A percentile compares a stretch with the other conserved stretches of the same genome.
These are phyloP conservation scores for Isochrysis galbana DNA, from an alignment of 78 protist genomes.

Conservation along the genomic window DNA sequence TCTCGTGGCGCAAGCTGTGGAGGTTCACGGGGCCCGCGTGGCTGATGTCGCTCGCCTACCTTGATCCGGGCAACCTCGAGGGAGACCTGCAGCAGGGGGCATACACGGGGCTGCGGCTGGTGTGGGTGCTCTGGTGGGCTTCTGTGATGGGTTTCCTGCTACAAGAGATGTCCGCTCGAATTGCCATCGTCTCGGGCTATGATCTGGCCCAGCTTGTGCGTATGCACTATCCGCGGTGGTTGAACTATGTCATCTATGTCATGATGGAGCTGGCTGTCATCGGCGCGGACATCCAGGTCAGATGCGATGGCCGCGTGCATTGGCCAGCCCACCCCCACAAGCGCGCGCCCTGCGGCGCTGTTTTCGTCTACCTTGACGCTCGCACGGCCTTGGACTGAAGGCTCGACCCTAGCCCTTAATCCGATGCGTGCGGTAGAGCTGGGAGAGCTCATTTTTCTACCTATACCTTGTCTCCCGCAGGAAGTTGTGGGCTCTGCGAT, in stretches of 20 bases:
- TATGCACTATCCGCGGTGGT: not conserved
- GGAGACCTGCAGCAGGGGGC: slow-evolving; percentile 52
- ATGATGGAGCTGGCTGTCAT: not conserved
- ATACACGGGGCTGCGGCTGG: slow-evolving; percentile 59
- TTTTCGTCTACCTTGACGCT: too few relatives aligned
- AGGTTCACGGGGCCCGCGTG: slow-evolving; percentile 20
- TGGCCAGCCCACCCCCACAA: not conserved
- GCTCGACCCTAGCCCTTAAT: too few relatives aligned
- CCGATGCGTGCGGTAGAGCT: too few relatives aligned
- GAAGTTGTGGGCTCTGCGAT: slow-evolving; percentile 43
- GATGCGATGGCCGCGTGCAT: not conserved
- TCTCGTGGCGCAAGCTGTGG: slow-evolving; percentile 32
- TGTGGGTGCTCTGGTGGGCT: slow-evolving; percentile 79
- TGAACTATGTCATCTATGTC: not conserved
- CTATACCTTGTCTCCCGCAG: too few relatives aligned
- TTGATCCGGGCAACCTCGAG: slow-evolving; percentile 36
- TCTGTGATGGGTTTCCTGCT: slow-evolving; percentile 41
- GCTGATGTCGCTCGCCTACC: slow-evolving; percentile 42
- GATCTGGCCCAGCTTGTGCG: slow-evolving; percentile 41
- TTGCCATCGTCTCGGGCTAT: slow-evolving; percentile 79
- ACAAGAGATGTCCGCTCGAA: slow-evolving; percentile 61
- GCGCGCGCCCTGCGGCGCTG: too few relatives aligned
- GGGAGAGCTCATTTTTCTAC: too few relatives aligned
- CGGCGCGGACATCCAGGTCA: not conserved
- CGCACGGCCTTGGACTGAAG: too few relatives aligned